Evolutionary conservation across 768 basidiomycete species (phyloP).

Genomic region (Steccherinum ochraceum): DNA sequence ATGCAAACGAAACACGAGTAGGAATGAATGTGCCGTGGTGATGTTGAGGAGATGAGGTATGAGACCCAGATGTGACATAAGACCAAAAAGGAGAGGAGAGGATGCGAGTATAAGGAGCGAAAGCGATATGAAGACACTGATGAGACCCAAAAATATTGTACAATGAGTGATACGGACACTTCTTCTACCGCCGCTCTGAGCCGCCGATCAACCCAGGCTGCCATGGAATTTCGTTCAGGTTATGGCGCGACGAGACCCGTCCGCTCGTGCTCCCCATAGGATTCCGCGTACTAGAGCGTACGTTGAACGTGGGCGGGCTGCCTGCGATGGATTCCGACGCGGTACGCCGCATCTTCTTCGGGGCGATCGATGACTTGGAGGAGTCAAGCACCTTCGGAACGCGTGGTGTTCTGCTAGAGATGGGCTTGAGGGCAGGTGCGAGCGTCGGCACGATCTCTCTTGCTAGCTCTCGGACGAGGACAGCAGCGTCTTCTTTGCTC

Average conservation of each 20-base stretch:
- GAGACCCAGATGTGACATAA: too few relatives aligned
- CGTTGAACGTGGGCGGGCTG: slow-evolving; percentile 11
- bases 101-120: too few relatives aligned
- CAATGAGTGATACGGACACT: not conserved
- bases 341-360: slow-evolving; percentile 57
- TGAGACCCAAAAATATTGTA: too few relatives aligned
- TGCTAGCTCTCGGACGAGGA: slow-evolving; percentile 85
- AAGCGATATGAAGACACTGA: too few relatives aligned
- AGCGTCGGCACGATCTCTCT: slow-evolving; percentile 78
- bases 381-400: slow-evolving; percentile 28
- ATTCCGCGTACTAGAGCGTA: slow-evolving; percentile 20
- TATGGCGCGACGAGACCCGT: slow-evolving; percentile 40
- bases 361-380: slow-evolving; percentile 34
- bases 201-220: slow-evolving; percentile 22
- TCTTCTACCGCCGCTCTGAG: not conserved
- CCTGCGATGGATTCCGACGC: slow-evolving; percentile 60
- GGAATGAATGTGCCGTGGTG: too few relatives aligned
- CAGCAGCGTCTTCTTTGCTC: slow-evolving; percentile 81
- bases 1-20: too few relatives aligned
- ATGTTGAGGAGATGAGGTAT: too few relatives aligned
- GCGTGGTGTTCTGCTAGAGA: slow-evolving; percentile 27
- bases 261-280: slow-evolving; percentile 26
- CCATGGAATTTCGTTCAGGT: slow-evolving; percentile 62
- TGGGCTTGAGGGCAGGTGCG: slow-evolving; percentile 63
- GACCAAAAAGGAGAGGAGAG: too few relatives aligned